Evolutionary conservation across 2,329 filamentous ascomycete genomes (phyloP).

Genomic region (Achaetomium macrosporum): DNA sequence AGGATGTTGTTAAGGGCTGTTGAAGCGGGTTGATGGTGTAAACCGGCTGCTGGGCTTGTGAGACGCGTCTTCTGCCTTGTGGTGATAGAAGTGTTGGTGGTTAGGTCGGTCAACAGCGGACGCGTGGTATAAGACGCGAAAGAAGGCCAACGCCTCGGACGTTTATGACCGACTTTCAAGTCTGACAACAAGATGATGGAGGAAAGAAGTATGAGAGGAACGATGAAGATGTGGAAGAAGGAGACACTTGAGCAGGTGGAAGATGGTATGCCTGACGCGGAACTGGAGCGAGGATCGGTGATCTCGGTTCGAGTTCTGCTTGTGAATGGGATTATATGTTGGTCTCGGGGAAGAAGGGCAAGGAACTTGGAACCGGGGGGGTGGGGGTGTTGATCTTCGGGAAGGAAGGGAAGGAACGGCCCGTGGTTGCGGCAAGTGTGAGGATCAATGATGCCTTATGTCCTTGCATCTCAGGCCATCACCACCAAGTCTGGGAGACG

Average conservation of each 20-base stretch:
- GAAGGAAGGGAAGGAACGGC: conserved; percentile 6
- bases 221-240: not conserved
- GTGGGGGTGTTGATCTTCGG: not conserved
- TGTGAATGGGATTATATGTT: conserved; percentile 4
- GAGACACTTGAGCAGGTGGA: not conserved
- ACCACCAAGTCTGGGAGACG: not conserved
- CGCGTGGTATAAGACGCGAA: not conserved
- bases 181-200: not conserved
- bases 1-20: conserved; percentile 1
- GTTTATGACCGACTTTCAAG: not conserved
- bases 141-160: not conserved
- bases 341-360: not conserved
- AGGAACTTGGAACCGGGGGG: not conserved
- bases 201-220: not conserved
- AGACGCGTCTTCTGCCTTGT: not conserved
- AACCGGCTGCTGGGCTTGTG: conserved; percentile 1
- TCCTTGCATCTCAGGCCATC: conserved; percentile 10
- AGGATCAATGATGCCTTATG: not conserved
- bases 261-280: not conserved
- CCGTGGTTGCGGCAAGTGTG: not conserved
- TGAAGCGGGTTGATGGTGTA: not conserved
- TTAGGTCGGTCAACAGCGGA: not conserved
- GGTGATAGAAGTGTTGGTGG: not conserved
- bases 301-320: not conserved
- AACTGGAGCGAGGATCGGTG: not conserved